phyloP scores from a whole-genome alignment of 176 grass and related monocot species.

The Rhynchospora breviuscula region DNA sequence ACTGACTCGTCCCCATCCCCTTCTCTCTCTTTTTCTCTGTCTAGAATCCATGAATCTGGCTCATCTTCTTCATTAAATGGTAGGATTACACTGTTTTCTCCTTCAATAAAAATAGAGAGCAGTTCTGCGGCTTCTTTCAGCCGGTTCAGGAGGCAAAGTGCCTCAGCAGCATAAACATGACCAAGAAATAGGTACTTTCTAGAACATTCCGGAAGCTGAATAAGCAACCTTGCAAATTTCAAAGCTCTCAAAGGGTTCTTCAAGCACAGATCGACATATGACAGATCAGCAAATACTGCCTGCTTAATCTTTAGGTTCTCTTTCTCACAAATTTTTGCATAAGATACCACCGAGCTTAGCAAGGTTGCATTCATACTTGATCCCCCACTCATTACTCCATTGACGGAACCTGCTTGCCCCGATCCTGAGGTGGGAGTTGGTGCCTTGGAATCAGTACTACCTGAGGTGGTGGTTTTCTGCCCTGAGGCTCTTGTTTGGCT shows the following conservation, averaged over 20 bases:
- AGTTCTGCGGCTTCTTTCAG: constrained; percentile 62
- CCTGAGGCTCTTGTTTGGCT: constrained; percentile 33
- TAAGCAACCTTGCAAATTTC: constrained; percentile 46
- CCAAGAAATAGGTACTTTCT: constrained; percentile 61
- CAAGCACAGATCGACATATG: constrained; percentile 72
- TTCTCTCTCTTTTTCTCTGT: constrained; percentile 62
- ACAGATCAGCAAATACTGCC: constrained; percentile 56
- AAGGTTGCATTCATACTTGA: constrained; percentile 42
- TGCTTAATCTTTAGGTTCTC: constrained; percentile 66
- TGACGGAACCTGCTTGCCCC: constrained; percentile 22
- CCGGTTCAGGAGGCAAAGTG: constrained; percentile 62
- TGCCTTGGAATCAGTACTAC: constrained; percentile 42
- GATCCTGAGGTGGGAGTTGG: constrained; percentile 20
- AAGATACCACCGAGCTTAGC: constrained; percentile 50
- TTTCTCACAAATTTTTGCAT: constrained; percentile 59
- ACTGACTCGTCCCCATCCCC: constrained; percentile 56
- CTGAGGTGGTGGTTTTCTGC: constrained; percentile 34
- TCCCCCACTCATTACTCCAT: constrained; percentile 53
- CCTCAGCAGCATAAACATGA: constrained; percentile 78
- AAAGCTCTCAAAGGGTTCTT: constrained; percentile 74
- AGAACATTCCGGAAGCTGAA: constrained; percentile 55
- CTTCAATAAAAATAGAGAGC: constrained; percentile 61
- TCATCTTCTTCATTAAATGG: constrained; percentile 59
- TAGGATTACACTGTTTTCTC: constrained; percentile 44
- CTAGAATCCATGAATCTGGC: constrained; percentile 31